These are phyloP conservation scores for Paramyrothecium roridum DNA, from an alignment of 2,329 filamentous ascomycete genomes.

Conservation along the genomic window DNA sequence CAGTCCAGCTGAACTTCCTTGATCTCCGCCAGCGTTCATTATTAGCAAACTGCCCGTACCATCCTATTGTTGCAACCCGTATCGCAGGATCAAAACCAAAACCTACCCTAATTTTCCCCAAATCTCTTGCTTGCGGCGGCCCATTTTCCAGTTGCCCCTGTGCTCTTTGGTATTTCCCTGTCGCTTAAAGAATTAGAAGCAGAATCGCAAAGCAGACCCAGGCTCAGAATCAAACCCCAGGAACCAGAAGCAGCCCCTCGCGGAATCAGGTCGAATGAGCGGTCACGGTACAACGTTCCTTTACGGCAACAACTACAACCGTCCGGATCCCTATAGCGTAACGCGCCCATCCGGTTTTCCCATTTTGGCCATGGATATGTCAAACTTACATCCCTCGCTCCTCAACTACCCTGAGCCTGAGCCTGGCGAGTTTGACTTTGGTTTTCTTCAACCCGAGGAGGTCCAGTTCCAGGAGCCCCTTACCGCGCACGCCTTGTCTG, in stretches of 20 bases:
- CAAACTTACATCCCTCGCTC: slow-evolving; percentile 19
- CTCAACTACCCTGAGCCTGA: slow-evolving; percentile 24
- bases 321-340: no score
- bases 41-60: neutral
- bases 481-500: slow-evolving; percentile 14
- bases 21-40: neutral
- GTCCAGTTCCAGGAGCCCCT: slow-evolving; percentile 16
- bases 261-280: neutral
- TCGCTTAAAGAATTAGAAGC: no score
- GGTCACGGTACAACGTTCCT: neutral
- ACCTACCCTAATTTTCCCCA: no score
- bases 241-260: no score
- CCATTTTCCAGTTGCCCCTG: no score
- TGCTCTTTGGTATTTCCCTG: no score
- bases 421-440: slow-evolving; percentile 34
- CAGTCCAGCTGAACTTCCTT: neutral
- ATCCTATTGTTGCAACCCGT: neutral
- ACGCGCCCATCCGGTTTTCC: neutral
- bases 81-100: no score
- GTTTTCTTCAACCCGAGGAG: slow-evolving; percentile 30
- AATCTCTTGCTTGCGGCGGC: no score
- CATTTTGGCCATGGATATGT: slow-evolving; percentile 22
- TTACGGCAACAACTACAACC: neutral
- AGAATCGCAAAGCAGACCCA: no score
- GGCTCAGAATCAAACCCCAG: no score